Evolutionary conservation across 352 stramenopile genomes (phyloP), one percentile per base, ranked within the genome.

Genomic region (Pythium sukuiense): DNA sequence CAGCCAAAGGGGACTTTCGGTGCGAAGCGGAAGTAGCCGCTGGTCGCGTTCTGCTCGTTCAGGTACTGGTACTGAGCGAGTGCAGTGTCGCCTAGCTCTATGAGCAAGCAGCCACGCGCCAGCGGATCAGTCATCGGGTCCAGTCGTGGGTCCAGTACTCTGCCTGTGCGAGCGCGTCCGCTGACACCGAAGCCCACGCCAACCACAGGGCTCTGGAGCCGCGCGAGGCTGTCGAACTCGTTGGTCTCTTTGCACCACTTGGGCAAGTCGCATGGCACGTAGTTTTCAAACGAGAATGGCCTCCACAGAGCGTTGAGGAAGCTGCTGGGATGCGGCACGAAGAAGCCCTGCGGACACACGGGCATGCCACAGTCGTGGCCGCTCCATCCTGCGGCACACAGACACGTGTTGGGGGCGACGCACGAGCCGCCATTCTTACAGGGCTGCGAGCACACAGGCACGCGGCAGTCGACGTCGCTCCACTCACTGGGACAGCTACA

Each of bases 321-420:
- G 9, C 74, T 72, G 65, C 84, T 93, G 37, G 88, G 79, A 52
- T 94, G 83, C 1, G 93, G 72, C 2, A 94, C 76, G 63, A 99
- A 99, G 70, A 89, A 88, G n/a, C 97, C 97, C 69, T 99, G 96
- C 1, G 86, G 63, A 62, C 95, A 98, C 2, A 99, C 79, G 14
- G 95, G 95, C 37, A 96, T 63, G 20, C 71, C 84, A 65, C 97
- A 99, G 76, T 99, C 96, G 61, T 93, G 83, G 30, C 96, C 96
- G 24, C 81, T 97, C 87, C 89, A 99, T 4, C 90, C 87, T 5
- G 88, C 76, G n/a, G 92, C 80, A 65, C 97, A 99, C 46, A 92
- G 71, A 68, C 97, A 99, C 39, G 97, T 98, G 74, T 98, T 86
- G 0, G 97, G 97, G 0, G 95, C 93, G 6, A 98, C 77, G 70